Percentiles rank a stretch among this genome's conserved stretches.
phyloP scores from a whole-genome alignment of 192 early-diverging fungal species.

The Nowakowskiella sp. region DNA sequence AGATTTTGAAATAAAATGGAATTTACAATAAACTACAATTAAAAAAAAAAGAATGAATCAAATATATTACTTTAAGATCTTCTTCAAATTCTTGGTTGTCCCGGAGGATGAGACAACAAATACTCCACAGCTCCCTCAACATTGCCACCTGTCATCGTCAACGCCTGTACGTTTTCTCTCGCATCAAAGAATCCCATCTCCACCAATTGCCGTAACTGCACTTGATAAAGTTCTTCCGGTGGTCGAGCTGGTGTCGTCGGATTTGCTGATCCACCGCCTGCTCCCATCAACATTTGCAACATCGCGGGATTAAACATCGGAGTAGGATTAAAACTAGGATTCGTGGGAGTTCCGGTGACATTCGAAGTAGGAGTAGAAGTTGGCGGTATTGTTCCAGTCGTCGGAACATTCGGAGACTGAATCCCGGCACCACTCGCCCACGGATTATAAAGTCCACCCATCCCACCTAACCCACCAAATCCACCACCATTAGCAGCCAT shows the following conservation, averaged over 20 bases:
- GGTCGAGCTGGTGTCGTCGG: conserved; percentile 24
- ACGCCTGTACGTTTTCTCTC: conserved; percentile 80
- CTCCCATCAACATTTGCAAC: conserved; percentile 15
- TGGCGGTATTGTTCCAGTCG: not conserved
- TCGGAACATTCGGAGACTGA: conserved; percentile 16
- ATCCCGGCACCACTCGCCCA: conserved; percentile 10
- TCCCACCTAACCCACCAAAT: conserved; percentile 18
- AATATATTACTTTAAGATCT: too few species aligned
- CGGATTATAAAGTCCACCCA: too few species aligned
- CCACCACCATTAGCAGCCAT: too few species aligned
- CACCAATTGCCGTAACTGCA: conserved; percentile 74
- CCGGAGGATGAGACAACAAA: conserved; percentile 43
- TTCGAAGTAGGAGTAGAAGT: conserved; percentile 16
- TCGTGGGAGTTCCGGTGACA: not conserved
- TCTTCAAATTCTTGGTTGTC: too few species aligned
- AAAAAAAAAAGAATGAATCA: too few species aligned
- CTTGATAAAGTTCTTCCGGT: conserved; percentile 42
- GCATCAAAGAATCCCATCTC: conserved; percentile 97
- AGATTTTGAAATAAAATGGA: too few species aligned
- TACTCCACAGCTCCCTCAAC: conserved; percentile 92
- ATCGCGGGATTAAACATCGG: conserved; percentile 17
- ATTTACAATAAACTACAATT: too few species aligned
- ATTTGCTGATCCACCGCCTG: not conserved
- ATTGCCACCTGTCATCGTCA: conserved; percentile 74
- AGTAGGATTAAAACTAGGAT: conserved; percentile 20